These are phyloP conservation scores for Salicornia ramosissima DNA, from an alignment of 148 eudicot species.

Conservation along the genomic window DNA sequence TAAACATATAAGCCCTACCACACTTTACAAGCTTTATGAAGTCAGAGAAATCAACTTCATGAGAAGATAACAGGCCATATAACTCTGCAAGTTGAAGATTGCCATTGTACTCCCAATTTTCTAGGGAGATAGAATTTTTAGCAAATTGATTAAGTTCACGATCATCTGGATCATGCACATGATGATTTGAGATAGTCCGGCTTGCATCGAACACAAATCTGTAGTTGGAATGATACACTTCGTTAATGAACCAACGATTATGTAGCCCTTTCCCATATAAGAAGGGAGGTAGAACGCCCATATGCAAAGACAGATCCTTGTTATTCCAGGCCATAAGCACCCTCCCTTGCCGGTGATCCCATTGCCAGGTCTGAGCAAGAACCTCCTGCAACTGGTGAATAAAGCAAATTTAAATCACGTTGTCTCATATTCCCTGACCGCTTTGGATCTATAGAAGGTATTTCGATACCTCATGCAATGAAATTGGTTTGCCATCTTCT, in stretches of 20 bases:
- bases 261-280: conserved; percentile 73
- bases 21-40: conserved; percentile 50
- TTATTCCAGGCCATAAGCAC: conserved; percentile 91
- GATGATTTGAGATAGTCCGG: conserved; percentile 57
- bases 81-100: conserved; percentile 55
- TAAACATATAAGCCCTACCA: conserved; percentile 43
- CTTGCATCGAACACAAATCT: conserved; percentile 88
- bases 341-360: conserved; percentile 44
- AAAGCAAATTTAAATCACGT: conserved; percentile 22
- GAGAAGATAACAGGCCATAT: conserved; percentile 68
- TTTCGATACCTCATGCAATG: conserved; percentile 47
- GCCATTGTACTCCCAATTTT: conserved; percentile 54
- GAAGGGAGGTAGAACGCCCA: conserved; percentile 88
- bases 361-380: conserved; percentile 34
- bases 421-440: conserved; percentile 10
- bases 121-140: background rate
- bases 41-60: conserved; percentile 43
- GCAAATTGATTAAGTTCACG: conserved; percentile 22
- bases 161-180: conserved; percentile 32
- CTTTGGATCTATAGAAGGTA: conserved; percentile 22
- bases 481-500: conserved; percentile 44
- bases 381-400: conserved; percentile 73
- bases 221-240: conserved; percentile 60
- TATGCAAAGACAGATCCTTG: conserved; percentile 68
- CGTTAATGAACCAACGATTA: conserved; percentile 74